Base-by-base conservation (phyloP, 129 eudicot genomes). In the Chrysanthemum lavandulifolium region DNA sequence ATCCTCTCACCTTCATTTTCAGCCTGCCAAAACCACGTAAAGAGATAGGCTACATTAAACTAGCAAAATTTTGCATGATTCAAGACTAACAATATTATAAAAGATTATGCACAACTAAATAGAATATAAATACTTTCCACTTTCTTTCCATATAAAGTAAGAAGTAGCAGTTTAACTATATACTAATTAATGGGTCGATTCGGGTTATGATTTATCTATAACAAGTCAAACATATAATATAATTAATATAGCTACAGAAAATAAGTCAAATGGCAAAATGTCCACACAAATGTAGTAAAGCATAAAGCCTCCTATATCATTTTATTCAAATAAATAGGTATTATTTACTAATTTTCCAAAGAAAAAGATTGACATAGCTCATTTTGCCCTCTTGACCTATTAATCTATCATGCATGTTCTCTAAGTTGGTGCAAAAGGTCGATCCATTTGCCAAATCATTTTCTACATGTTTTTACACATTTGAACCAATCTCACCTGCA, bases 1-100 rank as follows among this genome's bases (percentile, higher is more conserved):
- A 79, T 72, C 79, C 99, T 86, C 64, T 95, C 99, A 65, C 90
- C 96, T 75, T 95, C 99, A 81, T 75, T 90, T 83, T 95, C 99
- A 82, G 99, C 99, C 99, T 94, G 84, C 75, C 55, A 61, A 87
- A 73, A 68, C 72, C 73, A 75, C 61, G 29, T 52, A 61, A 66
- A 77, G 21, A 68, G 61, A 63, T 62, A 1, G 13, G 21, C 19
- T 10, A 6, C 23, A 59, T 48, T 58, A 73, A 19, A 45, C 13
- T 21, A 61, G 11, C 57, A 13, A 55, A 13, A 23, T 14, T 74
- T 66, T 61, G 51, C 61, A 72, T 62, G 73, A 77, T 40, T 50
- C 13, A 15, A 60, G 68, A 48, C 60, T 4, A 48, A 18, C 15
- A 48, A 73, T 47, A 59, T 71, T 15, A n/a, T 68, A 45, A 58